Evolutionary conservation across 2,329 filamentous ascomycete species (phyloP).

Genomic region (Fusarium pilosicola): DNA sequence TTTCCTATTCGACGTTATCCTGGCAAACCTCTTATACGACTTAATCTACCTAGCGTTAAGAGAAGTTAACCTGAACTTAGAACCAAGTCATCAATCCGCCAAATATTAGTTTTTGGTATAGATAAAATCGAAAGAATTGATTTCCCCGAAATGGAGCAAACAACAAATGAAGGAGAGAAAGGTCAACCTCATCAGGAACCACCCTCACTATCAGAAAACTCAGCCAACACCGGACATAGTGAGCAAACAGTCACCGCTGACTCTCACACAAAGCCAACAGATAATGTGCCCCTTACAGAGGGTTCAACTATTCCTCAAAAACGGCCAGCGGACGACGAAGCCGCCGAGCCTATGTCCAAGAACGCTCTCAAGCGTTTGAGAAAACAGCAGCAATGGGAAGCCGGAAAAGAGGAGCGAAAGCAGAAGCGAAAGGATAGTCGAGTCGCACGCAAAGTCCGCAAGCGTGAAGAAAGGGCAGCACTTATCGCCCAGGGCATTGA

Average conservation of each 20-base stretch:
- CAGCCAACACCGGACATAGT: not conserved
- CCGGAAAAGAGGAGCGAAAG: conserved; percentile 69
- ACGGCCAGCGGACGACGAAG: conserved; percentile 11
- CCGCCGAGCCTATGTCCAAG: conserved; percentile 71
- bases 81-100: not conserved
- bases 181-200: not conserved
- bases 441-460: conserved; percentile 57
- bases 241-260: not conserved
- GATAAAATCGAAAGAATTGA: not conserved
- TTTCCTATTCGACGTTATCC: not conserved
- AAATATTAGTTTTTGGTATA: not conserved
- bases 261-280: not conserved
- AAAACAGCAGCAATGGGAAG: conserved; percentile 79
- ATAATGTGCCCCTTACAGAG: not conserved
- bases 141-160: not conserved
- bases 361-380: conserved; percentile 84
- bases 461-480: conserved; percentile 60
- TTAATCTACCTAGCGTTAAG: not conserved
- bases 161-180: not conserved
- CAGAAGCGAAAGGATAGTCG: conserved; percentile 65
- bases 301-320: conserved; percentile 1
- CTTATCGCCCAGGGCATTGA: conserved; percentile 61
- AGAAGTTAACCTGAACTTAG: not conserved
- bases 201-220: not conserved
- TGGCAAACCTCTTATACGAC: not conserved